phyloP scores from a whole-genome alignment of 2,329 filamentous ascomycete species.

The Stemphylium vesicarium region DNA sequence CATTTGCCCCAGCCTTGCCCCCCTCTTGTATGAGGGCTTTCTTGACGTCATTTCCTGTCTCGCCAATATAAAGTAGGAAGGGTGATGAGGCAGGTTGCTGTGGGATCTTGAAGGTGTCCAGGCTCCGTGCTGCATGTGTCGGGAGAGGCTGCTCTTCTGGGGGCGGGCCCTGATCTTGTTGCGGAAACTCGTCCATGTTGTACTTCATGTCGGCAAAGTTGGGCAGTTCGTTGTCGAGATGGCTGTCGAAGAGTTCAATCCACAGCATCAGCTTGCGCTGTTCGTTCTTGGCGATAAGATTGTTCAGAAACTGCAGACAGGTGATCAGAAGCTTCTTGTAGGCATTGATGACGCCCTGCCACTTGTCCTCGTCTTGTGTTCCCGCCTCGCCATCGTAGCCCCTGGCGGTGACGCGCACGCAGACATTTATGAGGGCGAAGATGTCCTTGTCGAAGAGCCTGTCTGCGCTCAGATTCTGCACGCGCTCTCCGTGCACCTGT shows the following conservation, averaged over 20 bases:
- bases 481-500: constrained; percentile 65
- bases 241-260: constrained; percentile 68
- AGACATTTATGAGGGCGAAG: constrained; percentile 67
- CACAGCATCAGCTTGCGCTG: constrained; percentile 69
- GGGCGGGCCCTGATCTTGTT: constrained; percentile 26
- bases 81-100: constrained; percentile 50
- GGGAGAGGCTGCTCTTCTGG: constrained; percentile 19
- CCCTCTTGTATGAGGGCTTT: constrained; percentile 45
- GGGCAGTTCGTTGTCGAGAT: constrained; percentile 50
- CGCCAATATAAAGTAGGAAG: constrained; percentile 50
- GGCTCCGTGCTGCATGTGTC: constrained; percentile 29
- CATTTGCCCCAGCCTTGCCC: constrained; percentile 48
- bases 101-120: constrained; percentile 44
- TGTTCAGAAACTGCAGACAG: constrained; percentile 70
- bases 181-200: constrained; percentile 41
- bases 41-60: constrained; percentile 49
- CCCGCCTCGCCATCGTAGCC: constrained; percentile 70
- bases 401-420: constrained; percentile 67
- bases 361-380: constrained; percentile 67
- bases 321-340: constrained; percentile 71
- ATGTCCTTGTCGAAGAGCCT: constrained; percentile 67
- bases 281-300: constrained; percentile 70
- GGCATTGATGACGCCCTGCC: constrained; percentile 69
- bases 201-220: constrained; percentile 48
- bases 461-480: constrained; percentile 68